These are phyloP conservation scores for Pleurozium schreberi DNA, from an alignment of 225 moss, liverwort and hornwort species.

Conservation along the genomic window DNA sequence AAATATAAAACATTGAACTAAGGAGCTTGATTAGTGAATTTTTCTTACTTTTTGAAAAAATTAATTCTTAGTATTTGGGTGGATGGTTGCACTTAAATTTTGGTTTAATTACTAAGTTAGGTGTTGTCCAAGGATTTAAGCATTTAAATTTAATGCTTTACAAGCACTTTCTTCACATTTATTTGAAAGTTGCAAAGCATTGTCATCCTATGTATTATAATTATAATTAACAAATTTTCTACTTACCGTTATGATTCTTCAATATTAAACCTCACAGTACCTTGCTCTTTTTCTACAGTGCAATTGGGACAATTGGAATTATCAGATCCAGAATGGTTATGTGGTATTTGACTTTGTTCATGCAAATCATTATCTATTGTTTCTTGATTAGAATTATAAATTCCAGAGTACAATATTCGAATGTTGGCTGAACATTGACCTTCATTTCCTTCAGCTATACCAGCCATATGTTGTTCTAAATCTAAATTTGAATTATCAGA, in stretches of 20 bases:
- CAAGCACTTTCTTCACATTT: neutral
- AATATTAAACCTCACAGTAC: slow-evolving; percentile 10
- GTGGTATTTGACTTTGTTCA: slow-evolving; percentile 5
- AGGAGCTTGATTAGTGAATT: neutral
- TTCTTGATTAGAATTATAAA: slow-evolving; percentile 16
- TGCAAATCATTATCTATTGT: neutral
- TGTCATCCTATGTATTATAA: neutral
- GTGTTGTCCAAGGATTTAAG: neutral
- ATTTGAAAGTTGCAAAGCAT: neutral
- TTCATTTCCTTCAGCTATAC: neutral
- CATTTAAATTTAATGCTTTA: neutral
- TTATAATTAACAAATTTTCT: too few relatives aligned
- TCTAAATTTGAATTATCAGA: neutral
- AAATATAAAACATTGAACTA: neutral
- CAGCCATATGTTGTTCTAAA: slow-evolving; percentile 3
- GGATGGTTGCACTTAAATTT: neutral
- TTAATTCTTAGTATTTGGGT: neutral
- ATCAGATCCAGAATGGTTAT: neutral
- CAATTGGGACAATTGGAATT: neutral
- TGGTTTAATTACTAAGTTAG: neutral
- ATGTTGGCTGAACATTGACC: slow-evolving; percentile 21
- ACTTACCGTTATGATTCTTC: neutral
- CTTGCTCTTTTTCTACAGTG: neutral
- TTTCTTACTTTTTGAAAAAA: neutral
- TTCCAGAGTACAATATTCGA: slow-evolving; percentile 11